phyloP scores from a whole-genome alignment of 805 yeast genomes.

The Wickerhamiella cacticola region DNA sequence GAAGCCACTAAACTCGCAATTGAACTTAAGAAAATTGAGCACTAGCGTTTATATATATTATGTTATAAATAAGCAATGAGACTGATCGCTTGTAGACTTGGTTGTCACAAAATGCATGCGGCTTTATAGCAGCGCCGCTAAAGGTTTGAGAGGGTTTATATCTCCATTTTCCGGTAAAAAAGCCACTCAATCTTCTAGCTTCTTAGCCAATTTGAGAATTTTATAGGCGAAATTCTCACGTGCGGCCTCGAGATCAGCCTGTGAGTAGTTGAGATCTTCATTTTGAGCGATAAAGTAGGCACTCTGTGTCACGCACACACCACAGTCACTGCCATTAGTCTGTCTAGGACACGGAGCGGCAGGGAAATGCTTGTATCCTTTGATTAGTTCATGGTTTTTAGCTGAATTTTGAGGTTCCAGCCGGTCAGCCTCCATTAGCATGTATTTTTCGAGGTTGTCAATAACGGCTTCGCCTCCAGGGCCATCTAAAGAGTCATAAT shows the following conservation, averaged over 20 bases:
- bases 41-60: neutral
- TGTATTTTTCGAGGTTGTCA: constrained; percentile 43
- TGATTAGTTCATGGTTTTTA: constrained; percentile 25
- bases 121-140: too few relatives aligned
- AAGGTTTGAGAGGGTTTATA: too few relatives aligned
- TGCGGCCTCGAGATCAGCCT: constrained; percentile 54
- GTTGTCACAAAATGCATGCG: too few relatives aligned
- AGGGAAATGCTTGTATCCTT: constrained; percentile 22
- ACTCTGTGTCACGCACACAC: constrained; percentile 78
- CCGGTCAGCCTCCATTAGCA: constrained; percentile 54
- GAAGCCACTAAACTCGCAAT: constrained; percentile 11
- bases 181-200: neutral
- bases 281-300: constrained; percentile 49
- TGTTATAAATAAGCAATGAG: neutral
- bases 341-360: constrained; percentile 62
- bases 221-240: constrained; percentile 61
- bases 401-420: constrained; percentile 32
- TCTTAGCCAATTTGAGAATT: constrained; percentile 8
- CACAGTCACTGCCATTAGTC: constrained; percentile 85
- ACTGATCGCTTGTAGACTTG: too few relatives aligned
- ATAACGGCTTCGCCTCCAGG: constrained; percentile 33
- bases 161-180: too few relatives aligned
- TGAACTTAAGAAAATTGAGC: constrained; percentile 20
- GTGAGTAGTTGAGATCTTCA: constrained; percentile 40
- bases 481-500: constrained; percentile 63